phyloP scores from a whole-genome alignment of 1,284 basidiomycete genomes.

The Ustilago bromivora region DNA sequence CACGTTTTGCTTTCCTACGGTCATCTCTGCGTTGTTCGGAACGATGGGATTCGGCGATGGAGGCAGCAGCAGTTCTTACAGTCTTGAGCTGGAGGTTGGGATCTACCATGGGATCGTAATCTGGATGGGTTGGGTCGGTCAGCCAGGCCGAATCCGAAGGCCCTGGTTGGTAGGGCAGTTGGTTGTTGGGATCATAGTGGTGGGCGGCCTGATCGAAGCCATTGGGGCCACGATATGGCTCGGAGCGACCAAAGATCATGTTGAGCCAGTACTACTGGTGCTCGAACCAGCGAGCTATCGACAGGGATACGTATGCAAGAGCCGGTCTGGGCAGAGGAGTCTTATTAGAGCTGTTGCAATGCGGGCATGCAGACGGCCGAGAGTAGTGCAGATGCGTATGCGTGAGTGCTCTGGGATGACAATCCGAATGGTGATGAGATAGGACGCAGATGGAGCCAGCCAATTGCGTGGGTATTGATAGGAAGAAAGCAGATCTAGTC shows the following conservation, averaged over 20 bases:
- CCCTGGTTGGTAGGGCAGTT: conserved; percentile 49
- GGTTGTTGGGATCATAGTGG: conserved; percentile 58
- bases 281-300: conserved; percentile 1
- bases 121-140: conserved; percentile 61
- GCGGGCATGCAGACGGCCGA: conserved; percentile 9
- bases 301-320: background rate
- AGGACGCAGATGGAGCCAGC: conserved; percentile 32
- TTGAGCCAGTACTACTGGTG: background rate
- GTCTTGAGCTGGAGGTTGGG: conserved; percentile 64
- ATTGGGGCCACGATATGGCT: conserved; percentile 4
- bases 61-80: conserved; percentile 65
- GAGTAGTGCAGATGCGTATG: conserved; percentile 3
- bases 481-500: background rate
- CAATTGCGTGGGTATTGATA: conserved; percentile 21
- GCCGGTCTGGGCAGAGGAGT: background rate
- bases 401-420: background rate
- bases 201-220: conserved; percentile 45
- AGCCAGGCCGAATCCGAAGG: conserved; percentile 48
- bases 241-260: conserved; percentile 44
- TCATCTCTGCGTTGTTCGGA: conserved; percentile 61
- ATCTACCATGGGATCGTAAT: conserved; percentile 64
- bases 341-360: background rate
- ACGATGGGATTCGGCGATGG: conserved; percentile 64
- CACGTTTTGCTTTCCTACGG: conserved; percentile 44
- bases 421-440: background rate